Conservation (phyloP, 2,329 filamentous ascomycete species). For the Raffaelea arxii region DNA sequence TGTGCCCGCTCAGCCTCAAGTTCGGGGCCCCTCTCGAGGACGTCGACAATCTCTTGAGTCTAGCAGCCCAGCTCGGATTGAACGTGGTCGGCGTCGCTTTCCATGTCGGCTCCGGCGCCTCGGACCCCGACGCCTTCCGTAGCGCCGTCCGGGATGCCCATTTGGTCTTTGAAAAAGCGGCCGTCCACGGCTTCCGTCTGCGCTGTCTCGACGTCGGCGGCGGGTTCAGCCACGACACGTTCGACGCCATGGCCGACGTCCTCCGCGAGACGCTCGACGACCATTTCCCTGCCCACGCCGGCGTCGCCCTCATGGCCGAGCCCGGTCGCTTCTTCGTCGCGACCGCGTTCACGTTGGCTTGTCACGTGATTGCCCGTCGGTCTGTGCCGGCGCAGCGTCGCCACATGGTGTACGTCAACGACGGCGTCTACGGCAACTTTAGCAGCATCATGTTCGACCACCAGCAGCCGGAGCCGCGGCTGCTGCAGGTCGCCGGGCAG, state of each 20-base stretch:
- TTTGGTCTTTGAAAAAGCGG: conserved; percentile 77
- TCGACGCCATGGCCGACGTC: conserved; percentile 79
- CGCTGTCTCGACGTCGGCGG: conserved; percentile 90
- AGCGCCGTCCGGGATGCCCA: conserved; percentile 88
- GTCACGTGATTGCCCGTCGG: conserved; percentile 91
- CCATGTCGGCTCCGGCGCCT: conserved; percentile 93
- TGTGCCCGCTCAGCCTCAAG: conserved; percentile 94
- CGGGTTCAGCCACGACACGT: conserved; percentile 77
- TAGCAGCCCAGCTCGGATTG: conserved; percentile 73
- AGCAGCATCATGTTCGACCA: conserved; percentile 99
- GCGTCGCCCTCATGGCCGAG: conserved; percentile 84
- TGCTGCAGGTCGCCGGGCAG: conserved; percentile 55
- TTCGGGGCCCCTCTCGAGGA: conserved; percentile 86
- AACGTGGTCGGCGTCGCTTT: conserved; percentile 96
- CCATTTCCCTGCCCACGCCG: conserved; percentile 66
- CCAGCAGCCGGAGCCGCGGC: conserved; percentile 77
- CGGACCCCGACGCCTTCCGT: conserved; percentile 82
- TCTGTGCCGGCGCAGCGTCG: conserved; percentile 57
- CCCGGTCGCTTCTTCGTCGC: conserved; percentile 95
- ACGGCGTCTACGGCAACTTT: conserved; percentile 97
- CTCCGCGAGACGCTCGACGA: conserved; percentile 72
- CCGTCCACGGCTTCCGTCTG: conserved; percentile 65
- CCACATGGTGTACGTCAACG: conserved; percentile 97
- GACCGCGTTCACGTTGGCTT: conserved; percentile 86
- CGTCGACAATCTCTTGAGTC: conserved; percentile 63